Evolutionary conservation across 129 eudicot species (phyloP).

Genomic region (Artemisia argyi): DNA sequence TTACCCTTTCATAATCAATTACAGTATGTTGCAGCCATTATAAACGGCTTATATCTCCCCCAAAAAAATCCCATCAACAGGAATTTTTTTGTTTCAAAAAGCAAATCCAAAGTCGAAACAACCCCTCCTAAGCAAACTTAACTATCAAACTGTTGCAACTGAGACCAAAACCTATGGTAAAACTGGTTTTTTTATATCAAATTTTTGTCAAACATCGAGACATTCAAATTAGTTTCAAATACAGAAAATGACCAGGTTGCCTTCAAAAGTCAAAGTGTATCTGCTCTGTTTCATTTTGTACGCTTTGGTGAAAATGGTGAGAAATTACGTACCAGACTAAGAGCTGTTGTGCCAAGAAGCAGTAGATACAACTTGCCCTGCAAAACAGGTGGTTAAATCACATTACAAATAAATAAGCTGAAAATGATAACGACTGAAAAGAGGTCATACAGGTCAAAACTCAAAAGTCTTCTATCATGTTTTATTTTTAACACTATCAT

Average conservation of each 20-base stretch:
- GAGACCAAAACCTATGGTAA: not conserved
- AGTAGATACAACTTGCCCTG: constrained; percentile 86
- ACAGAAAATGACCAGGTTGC: too few relatives aligned
- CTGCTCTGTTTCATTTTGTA: not conserved
- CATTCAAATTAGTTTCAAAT: not conserved
- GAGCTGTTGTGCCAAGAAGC: constrained; percentile 93
- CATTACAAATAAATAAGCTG: too few relatives aligned
- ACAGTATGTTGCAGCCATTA: too few relatives aligned
- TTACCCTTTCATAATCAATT: not conserved
- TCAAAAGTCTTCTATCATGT: too few relatives aligned
- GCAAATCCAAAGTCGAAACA: not conserved
- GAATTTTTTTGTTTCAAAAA: too few relatives aligned
- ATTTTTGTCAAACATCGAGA: not conserved
- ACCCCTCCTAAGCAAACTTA: not conserved
- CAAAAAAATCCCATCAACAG: too few relatives aligned
- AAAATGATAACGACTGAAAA: too few relatives aligned
- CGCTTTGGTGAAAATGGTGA: not conserved
- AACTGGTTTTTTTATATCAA: not conserved
- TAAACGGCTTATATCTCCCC: too few relatives aligned
- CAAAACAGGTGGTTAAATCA: constrained; percentile 10
- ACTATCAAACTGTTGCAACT: not conserved
- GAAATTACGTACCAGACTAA: constrained; percentile 60
- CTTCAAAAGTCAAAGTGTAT: not conserved
- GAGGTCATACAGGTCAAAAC: too few relatives aligned
- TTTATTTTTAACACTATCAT: not conserved